Percentiles rank a stretch among this genome's conserved stretches.
Conservation (phyloP, 1,284 basidiomycete species). For the Mycena sp. region DNA sequence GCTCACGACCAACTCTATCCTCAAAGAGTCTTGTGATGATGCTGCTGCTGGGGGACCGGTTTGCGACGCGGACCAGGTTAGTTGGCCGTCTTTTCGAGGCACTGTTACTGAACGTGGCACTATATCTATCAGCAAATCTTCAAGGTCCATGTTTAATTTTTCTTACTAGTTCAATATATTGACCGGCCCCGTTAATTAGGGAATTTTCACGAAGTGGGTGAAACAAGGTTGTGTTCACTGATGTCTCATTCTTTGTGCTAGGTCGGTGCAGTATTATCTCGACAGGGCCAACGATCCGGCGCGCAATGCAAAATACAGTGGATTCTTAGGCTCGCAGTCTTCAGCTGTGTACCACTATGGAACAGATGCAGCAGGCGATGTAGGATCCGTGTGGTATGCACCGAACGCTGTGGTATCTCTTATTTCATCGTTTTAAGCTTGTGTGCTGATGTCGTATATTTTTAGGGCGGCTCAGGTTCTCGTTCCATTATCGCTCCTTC, state of each 20-base stretch:
- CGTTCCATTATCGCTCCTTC: background rate
- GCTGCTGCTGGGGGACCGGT: conserved; percentile 45
- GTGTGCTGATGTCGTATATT: too few species aligned
- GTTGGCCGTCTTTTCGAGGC: conserved; percentile 3
- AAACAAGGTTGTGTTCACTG: too few species aligned
- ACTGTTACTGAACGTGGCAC: background rate
- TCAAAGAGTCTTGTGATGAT: conserved; percentile 63
- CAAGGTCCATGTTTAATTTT: conserved; percentile 44
- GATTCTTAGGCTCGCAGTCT: conserved; percentile 40
- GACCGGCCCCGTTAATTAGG: conserved; percentile 10
- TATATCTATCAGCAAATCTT: conserved; percentile 51
- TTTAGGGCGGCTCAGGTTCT: conserved; percentile 11
- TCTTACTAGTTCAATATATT: too few species aligned
- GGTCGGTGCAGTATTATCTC: conserved; percentile 42
- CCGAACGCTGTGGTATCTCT: conserved; percentile 18
- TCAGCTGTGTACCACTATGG: conserved; percentile 33
- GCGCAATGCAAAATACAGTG: conserved; percentile 39
- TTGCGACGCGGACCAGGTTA: conserved; percentile 60
- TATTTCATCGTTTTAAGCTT: background rate
- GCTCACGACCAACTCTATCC: conserved; percentile 50
- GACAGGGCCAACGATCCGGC: conserved; percentile 37
- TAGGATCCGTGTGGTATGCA: conserved; percentile 28
- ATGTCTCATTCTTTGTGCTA: background rate
- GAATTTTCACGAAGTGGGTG: conserved; percentile 48
- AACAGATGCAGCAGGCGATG: conserved; percentile 8